phyloP scores from a whole-genome alignment of 2,329 filamentous ascomycete species.

The Pseudocercospora crystallina region DNA sequence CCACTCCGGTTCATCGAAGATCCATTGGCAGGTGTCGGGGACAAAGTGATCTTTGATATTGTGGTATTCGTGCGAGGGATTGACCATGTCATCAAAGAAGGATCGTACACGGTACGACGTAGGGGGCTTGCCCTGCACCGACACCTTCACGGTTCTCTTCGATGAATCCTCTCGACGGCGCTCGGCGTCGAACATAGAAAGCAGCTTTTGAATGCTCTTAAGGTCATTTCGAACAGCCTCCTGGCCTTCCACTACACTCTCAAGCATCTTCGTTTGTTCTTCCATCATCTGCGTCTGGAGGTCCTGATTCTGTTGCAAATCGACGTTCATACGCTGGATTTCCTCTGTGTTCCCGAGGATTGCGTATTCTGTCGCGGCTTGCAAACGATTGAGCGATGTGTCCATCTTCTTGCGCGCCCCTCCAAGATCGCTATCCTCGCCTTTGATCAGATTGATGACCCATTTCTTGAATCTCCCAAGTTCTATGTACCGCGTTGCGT shows the following conservation, averaged over 20 bases:
- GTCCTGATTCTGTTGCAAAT: constrained; percentile 9
- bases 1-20: constrained; percentile 5
- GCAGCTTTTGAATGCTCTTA: constrained; percentile 9
- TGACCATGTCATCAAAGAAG: constrained; percentile 4
- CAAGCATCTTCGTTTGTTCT: constrained; percentile 9
- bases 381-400: constrained; percentile 1
- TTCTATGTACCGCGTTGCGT: constrained; percentile 7
- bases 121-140: constrained; percentile 3
- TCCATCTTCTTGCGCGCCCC: constrained; percentile 8
- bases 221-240: constrained; percentile 5
- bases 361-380: constrained; percentile 4
- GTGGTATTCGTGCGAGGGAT: background rate
- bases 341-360: constrained; percentile 9
- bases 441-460: constrained; percentile 8
- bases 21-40: constrained; percentile 9
- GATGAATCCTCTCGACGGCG: background rate
- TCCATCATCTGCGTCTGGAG: constrained; percentile 8
- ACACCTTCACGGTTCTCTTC: constrained; percentile 1
- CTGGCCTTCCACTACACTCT: constrained; percentile 4
- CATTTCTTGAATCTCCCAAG: constrained; percentile 6
- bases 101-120: constrained; percentile 2
- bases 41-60: constrained; percentile 3
- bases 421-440: constrained; percentile 6
- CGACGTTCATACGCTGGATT: constrained; percentile 5
- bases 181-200: constrained; percentile 6